Evolutionary conservation across 2,329 filamentous ascomycete genomes (phyloP).

Genomic region (Neopestalotiopsis sp.): DNA sequence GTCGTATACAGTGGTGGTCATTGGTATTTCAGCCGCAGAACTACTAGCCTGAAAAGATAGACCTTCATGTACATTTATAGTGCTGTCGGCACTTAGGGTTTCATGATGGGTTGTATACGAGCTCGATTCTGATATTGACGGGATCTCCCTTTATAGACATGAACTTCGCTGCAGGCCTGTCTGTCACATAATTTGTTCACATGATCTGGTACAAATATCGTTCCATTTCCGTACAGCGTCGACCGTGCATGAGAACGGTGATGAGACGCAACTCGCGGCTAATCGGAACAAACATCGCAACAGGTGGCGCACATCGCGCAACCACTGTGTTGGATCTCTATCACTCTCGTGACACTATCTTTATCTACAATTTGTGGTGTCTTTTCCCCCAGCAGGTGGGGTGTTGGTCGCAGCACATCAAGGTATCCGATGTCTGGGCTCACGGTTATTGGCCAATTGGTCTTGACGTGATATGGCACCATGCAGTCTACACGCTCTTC

Average conservation of each 20-base stretch:
- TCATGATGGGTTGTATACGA: too few relatives aligned
- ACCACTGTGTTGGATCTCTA: not conserved
- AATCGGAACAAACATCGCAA: not conserved
- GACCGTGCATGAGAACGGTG: not conserved
- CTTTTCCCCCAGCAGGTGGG: not conserved
- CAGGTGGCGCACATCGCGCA: not conserved
- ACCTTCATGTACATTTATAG: too few relatives aligned
- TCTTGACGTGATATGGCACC: slow-evolving; percentile 24
- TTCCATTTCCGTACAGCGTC: not conserved
- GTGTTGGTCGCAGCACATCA: not conserved
- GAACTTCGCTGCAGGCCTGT: too few relatives aligned
- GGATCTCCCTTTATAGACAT: too few relatives aligned
- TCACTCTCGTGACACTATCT: not conserved
- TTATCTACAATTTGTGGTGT: not conserved
- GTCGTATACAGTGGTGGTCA: too few relatives aligned
- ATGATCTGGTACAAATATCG: too few relatives aligned
- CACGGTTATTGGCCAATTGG: slow-evolving; percentile 7
- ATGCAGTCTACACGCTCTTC: slow-evolving; percentile 13
- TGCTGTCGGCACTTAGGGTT: too few relatives aligned
- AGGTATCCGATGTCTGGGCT: not conserved
- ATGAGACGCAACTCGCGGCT: not conserved
- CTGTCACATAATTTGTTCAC: too few relatives aligned
- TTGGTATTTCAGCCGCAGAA: too few relatives aligned
- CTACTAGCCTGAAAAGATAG: too few relatives aligned
- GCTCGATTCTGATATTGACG: too few relatives aligned